Conservation (phyloP, 495 filamentous ascomycete species). For the Apiosordaria backusii region DNA sequence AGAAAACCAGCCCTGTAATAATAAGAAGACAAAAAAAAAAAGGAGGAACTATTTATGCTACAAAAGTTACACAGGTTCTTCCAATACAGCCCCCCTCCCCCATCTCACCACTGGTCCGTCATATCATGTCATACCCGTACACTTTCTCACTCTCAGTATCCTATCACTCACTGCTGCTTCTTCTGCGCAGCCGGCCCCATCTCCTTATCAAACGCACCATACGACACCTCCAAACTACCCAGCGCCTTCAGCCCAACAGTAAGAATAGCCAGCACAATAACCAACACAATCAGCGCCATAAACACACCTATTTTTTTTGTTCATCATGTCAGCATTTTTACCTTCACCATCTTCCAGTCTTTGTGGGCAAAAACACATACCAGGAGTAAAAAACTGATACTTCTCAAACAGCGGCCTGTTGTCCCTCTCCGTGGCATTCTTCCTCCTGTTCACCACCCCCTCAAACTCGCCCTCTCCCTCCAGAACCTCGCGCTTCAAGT, state of each 20-base stretch:
- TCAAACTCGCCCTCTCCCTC: not conserved
- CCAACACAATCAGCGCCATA: slow-evolving; percentile 60
- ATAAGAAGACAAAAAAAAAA: not conserved
- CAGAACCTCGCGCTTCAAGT: slow-evolving; percentile 43
- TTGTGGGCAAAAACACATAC: slow-evolving; percentile 22
- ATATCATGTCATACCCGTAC: not conserved
- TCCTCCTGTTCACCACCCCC: slow-evolving; percentile 16
- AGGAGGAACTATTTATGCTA: slow-evolving; percentile 15
- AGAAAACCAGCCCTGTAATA: not conserved
- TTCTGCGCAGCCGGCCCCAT: slow-evolving; percentile 82
- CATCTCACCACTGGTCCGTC: not conserved
- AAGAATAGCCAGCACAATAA: slow-evolving; percentile 71
- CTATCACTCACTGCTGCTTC: slow-evolving; percentile 55
- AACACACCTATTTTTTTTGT: slow-evolving; percentile 57
- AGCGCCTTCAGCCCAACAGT: slow-evolving; percentile 74
- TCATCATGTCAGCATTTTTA: not conserved
- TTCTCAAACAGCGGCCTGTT: slow-evolving; percentile 72
- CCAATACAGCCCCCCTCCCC: slow-evolving; percentile 3
- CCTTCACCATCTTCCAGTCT: not conserved
- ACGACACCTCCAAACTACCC: slow-evolving; percentile 76
- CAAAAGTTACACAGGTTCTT: slow-evolving; percentile 4
- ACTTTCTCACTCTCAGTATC: not conserved
- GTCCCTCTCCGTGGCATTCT: slow-evolving; percentile 27
- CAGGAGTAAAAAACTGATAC: slow-evolving; percentile 86
- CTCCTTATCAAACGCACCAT: slow-evolving; percentile 94